A percentile compares a stretch with the other conserved stretches of the same genome.
phyloP scores from a whole-genome alignment of 2,329 filamentous ascomycete genomes.

The Alternaria conjuncta region DNA sequence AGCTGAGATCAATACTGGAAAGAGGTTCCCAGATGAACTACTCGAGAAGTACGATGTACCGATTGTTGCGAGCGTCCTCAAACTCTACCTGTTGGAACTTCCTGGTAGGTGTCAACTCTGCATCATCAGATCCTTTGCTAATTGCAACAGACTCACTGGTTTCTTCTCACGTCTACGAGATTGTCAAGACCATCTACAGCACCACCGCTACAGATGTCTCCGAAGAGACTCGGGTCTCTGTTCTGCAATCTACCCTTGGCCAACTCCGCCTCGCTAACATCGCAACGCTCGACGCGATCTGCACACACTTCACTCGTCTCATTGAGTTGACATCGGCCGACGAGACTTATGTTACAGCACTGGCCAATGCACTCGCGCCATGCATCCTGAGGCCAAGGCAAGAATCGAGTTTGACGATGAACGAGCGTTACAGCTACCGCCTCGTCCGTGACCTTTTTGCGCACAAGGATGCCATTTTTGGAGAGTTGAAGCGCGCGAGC shows the following conservation, averaged over 20 bases:
- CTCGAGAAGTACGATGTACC: constrained; percentile 91
- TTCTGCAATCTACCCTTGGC: constrained; percentile 93
- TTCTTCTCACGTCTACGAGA: constrained; percentile 97
- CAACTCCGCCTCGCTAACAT: constrained; percentile 96
- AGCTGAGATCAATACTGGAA: constrained; percentile 83
- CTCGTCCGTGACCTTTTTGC: constrained; percentile 90
- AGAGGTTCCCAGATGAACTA: constrained; percentile 74
- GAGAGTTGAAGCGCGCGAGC: constrained; percentile 90
- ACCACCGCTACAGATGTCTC: constrained; percentile 71
- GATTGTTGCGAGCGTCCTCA: constrained; percentile 89
- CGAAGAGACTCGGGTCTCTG: constrained; percentile 81
- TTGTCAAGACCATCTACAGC: constrained; percentile 96
- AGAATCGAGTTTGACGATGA: constrained; percentile 90
- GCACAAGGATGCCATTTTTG: constrained; percentile 95
- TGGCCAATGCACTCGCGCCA: constrained; percentile 78
- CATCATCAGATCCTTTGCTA: constrained; percentile 17
- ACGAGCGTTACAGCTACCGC: constrained; percentile 91
- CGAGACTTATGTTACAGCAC: constrained; percentile 77
- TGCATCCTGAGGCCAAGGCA: constrained; percentile 86
- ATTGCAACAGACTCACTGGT: constrained; percentile 82
- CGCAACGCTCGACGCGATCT: constrained; percentile 95
- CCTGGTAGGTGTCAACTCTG: constrained; percentile 68
- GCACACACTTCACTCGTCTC: constrained; percentile 96
- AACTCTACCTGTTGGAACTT: constrained; percentile 92
- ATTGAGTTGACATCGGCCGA: constrained; percentile 97